Conservation (phyloP, 1,284 basidiomycete species). For the Moesziomyces sp. region DNA sequence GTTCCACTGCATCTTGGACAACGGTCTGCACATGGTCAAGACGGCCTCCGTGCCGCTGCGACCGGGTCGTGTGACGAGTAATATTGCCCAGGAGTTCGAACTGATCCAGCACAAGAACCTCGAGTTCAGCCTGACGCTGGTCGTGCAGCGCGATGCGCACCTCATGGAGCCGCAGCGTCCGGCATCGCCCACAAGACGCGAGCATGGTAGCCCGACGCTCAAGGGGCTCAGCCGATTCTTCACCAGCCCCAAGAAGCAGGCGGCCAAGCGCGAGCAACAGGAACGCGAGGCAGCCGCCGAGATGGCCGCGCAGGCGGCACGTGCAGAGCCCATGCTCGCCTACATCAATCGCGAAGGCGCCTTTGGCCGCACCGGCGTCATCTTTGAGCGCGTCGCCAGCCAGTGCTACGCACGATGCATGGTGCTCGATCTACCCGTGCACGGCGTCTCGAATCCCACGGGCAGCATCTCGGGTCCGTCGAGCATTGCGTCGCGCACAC, state of each 20-base stretch:
- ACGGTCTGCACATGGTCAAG: constrained; percentile 94
- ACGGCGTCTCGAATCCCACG: constrained; percentile 50
- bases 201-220: constrained; percentile 51
- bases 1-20: constrained; percentile 91
- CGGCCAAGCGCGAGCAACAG: constrained; percentile 51
- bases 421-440: constrained; percentile 61
- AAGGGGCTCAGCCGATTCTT: constrained; percentile 60
- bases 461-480: constrained; percentile 45
- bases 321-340: constrained; percentile 55
- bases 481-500: constrained; percentile 39
- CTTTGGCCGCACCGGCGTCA: constrained; percentile 56
- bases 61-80: constrained; percentile 72
- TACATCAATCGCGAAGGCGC: constrained; percentile 62
- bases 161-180: constrained; percentile 45
- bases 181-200: constrained; percentile 39
- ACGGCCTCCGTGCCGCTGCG: constrained; percentile 81
- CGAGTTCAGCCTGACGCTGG: constrained; percentile 64
- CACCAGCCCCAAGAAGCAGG: constrained; percentile 59
- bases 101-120: constrained; percentile 66
- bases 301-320: constrained; percentile 30
- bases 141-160: constrained; percentile 60
- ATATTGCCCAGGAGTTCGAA: constrained; percentile 92
- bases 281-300: constrained; percentile 40
- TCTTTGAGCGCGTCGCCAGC: constrained; percentile 55
- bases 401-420: constrained; percentile 54